Base-by-base conservation (phyloP, 208 protist genomes). In the Herpetomonas samuelpessoai region DNA sequence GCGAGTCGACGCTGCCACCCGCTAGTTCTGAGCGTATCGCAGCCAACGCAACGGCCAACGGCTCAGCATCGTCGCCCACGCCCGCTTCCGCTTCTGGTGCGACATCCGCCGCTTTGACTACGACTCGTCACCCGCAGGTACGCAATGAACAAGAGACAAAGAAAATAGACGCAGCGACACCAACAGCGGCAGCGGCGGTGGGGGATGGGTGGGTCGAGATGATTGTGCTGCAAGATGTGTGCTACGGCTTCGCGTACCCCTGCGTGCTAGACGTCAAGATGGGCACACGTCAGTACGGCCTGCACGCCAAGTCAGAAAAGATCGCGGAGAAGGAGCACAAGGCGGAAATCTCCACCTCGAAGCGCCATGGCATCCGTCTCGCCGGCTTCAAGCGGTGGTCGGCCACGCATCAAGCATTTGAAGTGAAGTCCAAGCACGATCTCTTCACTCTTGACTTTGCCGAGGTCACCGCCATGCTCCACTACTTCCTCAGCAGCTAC, bases 251-350 rank as follows among this genome's bases (percentile, higher is more conserved):
- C 50, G 55, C 47, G 9, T 75, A 65, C 19, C 85, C 84, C 0
- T 95, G 88, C 50, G 78, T 95, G 35, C 67, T 95, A 49, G 88
- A 95, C 52, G 71, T 92, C 9, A 95, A 95, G 70, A 95, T 95
- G 83, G 88, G 88, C 26, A 74, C 61, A 22, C 76, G 88, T 0
- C 88, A 95, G 74, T 92, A 92, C 54, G 88, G 88, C 18, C 67
- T 95, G 19, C 71, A 89, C 65, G 72, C 88, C 2, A 70, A 69
- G 16, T 67, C 72, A 4, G 65, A 61, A 38, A 95, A 95, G 81
- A 65, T 68, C 24, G 56, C 30, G 22, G 92, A 83, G 58, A 95
- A 95, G 63, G 78, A 85, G 58, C 68, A 51, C 45, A 95, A 95
- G 74, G 63, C 88, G 0, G 56, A 49, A 29, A 22, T 67, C 31